phyloP scores from a whole-genome alignment of 2,329 filamentous ascomycete genomes.

The Eutypa lata region DNA sequence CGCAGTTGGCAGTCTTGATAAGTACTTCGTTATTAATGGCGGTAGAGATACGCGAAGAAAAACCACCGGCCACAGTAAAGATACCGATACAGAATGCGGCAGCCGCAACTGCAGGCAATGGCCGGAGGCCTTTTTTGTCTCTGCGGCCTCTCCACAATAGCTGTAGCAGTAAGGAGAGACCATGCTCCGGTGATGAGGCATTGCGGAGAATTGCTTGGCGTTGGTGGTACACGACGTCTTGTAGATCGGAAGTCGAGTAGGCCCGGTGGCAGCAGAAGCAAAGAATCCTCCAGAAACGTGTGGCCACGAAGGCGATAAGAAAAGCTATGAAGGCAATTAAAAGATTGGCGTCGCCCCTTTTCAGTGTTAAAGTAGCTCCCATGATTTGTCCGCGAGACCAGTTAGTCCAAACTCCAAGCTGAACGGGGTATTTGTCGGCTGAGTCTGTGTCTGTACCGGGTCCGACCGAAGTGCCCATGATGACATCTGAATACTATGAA shows the following conservation, averaged over 20 bases:
- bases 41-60: conserved; percentile 7
- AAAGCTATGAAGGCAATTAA: neutral
- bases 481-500: no score
- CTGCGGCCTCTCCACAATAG: neutral
- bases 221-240: conserved; percentile 4
- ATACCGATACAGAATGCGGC: neutral
- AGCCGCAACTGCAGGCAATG: no score
- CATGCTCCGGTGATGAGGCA: neutral
- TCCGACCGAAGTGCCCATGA: no score
- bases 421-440: no score
- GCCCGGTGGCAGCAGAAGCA: neutral
- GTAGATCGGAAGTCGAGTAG: neutral
- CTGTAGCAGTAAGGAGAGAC: neutral
- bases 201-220: conserved; percentile 6
- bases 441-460: no score
- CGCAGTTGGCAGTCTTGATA: conserved; percentile 3
- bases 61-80: conserved; percentile 7
- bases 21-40: conserved; percentile 3
- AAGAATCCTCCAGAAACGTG: neutral
- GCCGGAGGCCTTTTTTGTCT: neutral
- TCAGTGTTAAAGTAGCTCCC: neutral
- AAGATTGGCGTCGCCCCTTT: neutral
- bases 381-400: neutral
- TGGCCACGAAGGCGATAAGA: neutral
- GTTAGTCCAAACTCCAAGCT: no score